Evolutionary conservation across 2,329 filamentous ascomycete species (phyloP).

Genomic region (Alternaria infectoria): DNA sequence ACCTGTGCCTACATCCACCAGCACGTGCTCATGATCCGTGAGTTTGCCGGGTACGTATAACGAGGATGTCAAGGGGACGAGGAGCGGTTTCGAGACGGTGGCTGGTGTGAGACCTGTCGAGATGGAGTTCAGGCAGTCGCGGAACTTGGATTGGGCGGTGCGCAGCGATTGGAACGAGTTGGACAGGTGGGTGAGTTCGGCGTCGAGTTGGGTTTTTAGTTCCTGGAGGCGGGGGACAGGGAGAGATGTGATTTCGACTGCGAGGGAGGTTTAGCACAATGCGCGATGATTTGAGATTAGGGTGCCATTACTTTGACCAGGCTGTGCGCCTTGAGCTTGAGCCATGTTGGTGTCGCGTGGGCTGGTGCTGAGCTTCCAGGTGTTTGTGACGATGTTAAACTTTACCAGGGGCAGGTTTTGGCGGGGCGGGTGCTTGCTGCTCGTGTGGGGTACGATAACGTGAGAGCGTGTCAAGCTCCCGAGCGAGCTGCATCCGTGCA

Average conservation of each 20-base stretch:
- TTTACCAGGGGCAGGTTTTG: slow-evolving; percentile 25
- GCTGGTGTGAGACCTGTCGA: slow-evolving; percentile 59
- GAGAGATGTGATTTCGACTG: slow-evolving; percentile 75
- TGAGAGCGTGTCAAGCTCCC: slow-evolving; percentile 26
- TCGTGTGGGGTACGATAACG: slow-evolving; percentile 22
- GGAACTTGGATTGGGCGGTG: slow-evolving; percentile 88
- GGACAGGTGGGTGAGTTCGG: slow-evolving; percentile 94
- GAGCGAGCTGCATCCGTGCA: background rate
- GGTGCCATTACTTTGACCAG: slow-evolving; percentile 35
- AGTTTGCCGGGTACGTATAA: slow-evolving; percentile 90
- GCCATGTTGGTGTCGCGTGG: slow-evolving; percentile 22
- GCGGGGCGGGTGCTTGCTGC: slow-evolving; percentile 21
- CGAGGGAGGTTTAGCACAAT: slow-evolving; percentile 7
- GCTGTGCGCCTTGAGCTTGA: slow-evolving; percentile 31
- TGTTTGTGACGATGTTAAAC: slow-evolving; percentile 15
- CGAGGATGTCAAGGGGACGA: slow-evolving; percentile 94
- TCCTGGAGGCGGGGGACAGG: slow-evolving; percentile 84
- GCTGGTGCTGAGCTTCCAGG: slow-evolving; percentile 2
- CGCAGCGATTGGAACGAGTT: slow-evolving; percentile 88
- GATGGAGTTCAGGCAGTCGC: slow-evolving; percentile 84
- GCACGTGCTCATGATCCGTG: slow-evolving; percentile 51
- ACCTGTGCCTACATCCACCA: slow-evolving; percentile 92
- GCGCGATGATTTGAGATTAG: background rate
- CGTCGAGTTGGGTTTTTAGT: slow-evolving; percentile 94
- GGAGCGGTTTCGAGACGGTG: slow-evolving; percentile 63